These are phyloP conservation scores for Rhytidiadelphus loreus DNA, from an alignment of 225 moss, liverwort and hornwort species.

Conservation along the genomic window DNA sequence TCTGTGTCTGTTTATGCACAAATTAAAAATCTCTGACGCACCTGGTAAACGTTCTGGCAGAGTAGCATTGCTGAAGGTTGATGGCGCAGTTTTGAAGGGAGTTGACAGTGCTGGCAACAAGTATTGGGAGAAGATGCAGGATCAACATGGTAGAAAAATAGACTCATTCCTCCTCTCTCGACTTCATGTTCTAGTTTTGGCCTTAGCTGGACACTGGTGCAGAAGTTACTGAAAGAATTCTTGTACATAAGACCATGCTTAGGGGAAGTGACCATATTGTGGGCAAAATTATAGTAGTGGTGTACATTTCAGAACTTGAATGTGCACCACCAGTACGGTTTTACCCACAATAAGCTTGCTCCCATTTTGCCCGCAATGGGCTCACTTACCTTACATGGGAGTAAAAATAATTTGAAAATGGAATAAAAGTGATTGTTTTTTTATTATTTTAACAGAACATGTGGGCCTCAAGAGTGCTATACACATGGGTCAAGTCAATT, in stretches of 20 bases:
- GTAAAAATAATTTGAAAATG: neutral
- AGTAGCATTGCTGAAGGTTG: constrained; percentile 41
- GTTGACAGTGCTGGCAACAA: constrained; percentile 52
- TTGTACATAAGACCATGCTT: no score
- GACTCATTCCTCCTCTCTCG: neutral
- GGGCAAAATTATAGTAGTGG: no score
- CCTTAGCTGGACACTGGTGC: neutral
- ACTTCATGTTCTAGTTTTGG: neutral
- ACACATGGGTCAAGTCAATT: no score
- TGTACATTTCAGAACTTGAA: no score
- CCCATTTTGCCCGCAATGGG: no score
- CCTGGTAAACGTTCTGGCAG: constrained; percentile 2
- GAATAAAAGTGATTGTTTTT: no score
- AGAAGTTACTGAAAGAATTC: neutral
- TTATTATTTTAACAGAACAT: neutral
- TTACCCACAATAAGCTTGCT: no score
- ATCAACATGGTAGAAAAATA: constrained; percentile 45
- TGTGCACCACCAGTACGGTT: no score
- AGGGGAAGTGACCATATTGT: no score
- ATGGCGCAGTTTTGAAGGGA: constrained; percentile 60
- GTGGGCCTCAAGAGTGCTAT: no score
- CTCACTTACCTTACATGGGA: no score
- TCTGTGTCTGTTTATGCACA: neutral
- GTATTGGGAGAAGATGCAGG: constrained; percentile 62
- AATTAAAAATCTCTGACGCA: neutral